Conservation (phyloP, 2,329 filamentous ascomycete species). For the Sporothrix pallida region DNA sequence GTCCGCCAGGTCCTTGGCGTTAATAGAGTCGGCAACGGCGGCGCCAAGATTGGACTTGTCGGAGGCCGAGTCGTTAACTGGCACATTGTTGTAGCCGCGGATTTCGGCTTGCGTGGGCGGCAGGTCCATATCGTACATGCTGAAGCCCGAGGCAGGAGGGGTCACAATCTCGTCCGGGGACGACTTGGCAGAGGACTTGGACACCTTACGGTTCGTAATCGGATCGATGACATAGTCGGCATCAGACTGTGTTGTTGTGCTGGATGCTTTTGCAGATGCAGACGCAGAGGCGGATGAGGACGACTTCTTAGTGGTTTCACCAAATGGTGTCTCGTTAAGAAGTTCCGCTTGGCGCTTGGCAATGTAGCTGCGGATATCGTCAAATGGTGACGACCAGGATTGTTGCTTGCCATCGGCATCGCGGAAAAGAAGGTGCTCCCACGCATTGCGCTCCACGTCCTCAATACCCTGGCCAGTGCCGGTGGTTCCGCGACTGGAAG, state of each 20-base stretch:
- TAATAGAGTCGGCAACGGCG: conserved; percentile 3
- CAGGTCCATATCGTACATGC: conserved; percentile 26
- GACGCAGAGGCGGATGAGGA: neutral
- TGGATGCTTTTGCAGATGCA: conserved; percentile 21
- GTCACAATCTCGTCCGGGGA: conserved; percentile 38
- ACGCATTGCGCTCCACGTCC: conserved; percentile 53
- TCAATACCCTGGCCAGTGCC: conserved; percentile 51
- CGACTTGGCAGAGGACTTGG: conserved; percentile 40
- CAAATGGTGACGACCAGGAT: conserved; percentile 44
- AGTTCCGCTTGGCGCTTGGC: conserved; percentile 37
- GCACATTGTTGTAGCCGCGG: conserved; percentile 43
- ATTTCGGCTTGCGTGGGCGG: conserved; percentile 44
- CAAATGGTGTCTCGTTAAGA: conserved; percentile 30
- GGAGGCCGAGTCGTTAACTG: conserved; percentile 23
- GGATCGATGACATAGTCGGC: conserved; percentile 59
- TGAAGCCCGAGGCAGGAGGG: conserved; percentile 37
- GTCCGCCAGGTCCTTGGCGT: neutral
- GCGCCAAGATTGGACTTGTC: neutral
- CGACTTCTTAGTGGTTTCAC: neutral
- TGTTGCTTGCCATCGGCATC: conserved; percentile 40
- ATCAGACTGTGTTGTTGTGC: conserved; percentile 31
- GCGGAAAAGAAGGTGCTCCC: conserved; percentile 52
- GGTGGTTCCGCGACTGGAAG: conserved; percentile 27
- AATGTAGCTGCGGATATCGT: conserved; percentile 47
- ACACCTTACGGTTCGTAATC: conserved; percentile 62